Evolutionary conservation across 2,329 filamentous ascomycete genomes (phyloP), one percentile per base, ranked within the genome.

Genomic region (Ceratocystis ficicola): DNA sequence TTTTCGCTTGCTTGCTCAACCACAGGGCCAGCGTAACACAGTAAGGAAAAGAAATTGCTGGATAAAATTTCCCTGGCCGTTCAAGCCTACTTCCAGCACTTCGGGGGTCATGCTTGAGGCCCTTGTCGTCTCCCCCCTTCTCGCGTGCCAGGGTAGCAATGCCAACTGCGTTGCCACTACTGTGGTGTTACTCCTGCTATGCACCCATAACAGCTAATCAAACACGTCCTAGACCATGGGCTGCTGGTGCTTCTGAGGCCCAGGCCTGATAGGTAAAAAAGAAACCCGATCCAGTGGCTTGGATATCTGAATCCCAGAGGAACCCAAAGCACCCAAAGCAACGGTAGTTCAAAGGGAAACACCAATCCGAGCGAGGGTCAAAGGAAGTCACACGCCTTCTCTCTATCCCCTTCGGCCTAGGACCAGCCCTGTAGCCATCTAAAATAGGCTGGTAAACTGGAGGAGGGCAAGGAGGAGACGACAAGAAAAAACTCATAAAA

Each of bases 281-380:
- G 36, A 8, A 63, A 63, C 44, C 44, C 41, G 61, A 30, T 50
- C 63, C 50, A 60, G 44, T 52, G 63, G 63, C 63, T 65, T 65
- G 52, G 63, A 57, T 65, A 41, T 52, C 52, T 20, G 22, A 65
- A 59, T 65, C 63, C 50, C 52, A 57, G 5, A 65, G 41, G 48
- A 59, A 64, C 36, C 52, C 63, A 59, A 44, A 57, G 50, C 41
- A 64, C 36, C 52, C 63, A 59, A 30, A 57, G 50, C 41, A 50
- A 12, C 36, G 46, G 52, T 32, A 59, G 52, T 59, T 32, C 22
- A 17, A 15, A 59, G 52, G 17, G 25, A n/a, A 32, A 59, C 52
- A 25, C 32, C 22, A 28, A 57, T 25, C 25, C 22, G 52, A 57
- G 52, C 25, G 52, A 57, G 25, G 52, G 52, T 17, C 28, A 30